Conservation (phyloP, 192 early-diverging fungal species). For the Coemansia sp. region DNA sequence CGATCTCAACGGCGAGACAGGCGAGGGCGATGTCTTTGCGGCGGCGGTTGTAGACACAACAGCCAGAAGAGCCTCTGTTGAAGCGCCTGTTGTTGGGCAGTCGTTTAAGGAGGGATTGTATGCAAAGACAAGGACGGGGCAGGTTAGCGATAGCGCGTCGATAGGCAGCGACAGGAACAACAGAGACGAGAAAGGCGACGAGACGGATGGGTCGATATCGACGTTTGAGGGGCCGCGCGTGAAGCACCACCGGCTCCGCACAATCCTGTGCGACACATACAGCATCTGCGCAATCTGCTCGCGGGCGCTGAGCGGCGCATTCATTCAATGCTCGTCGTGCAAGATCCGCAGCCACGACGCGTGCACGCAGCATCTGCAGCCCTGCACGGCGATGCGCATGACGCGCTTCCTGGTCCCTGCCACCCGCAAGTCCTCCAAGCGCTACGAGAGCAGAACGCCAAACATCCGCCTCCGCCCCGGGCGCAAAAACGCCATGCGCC, state of each 20-base stretch:
- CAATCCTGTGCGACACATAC: constrained; percentile 40
- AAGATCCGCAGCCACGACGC: constrained; percentile 54
- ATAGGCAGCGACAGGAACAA: constrained; percentile 10
- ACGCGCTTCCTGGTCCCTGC: constrained; percentile 50
- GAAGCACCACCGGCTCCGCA: constrained; percentile 50
- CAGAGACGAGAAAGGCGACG: constrained; percentile 24
- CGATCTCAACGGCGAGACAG: background rate
- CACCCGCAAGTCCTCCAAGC: constrained; percentile 52
- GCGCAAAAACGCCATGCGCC: constrained; percentile 23
- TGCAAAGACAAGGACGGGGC: background rate
- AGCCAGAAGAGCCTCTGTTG: background rate
- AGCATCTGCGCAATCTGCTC: constrained; percentile 41
- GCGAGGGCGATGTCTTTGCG: background rate
- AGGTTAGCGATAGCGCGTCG: constrained; percentile 1
- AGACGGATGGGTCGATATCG: constrained; percentile 49
- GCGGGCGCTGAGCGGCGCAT: constrained; percentile 34
- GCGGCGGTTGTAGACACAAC: background rate
- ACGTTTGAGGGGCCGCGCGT: constrained; percentile 52
- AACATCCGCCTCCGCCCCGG: constrained; percentile 40
- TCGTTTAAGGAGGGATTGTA: background rate
- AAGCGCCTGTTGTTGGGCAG: no score
- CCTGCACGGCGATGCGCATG: constrained; percentile 54
- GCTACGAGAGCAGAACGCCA: constrained; percentile 50
- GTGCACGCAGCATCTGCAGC: constrained; percentile 30
- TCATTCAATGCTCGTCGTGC: constrained; percentile 52